Base-by-base conservation (phyloP, 495 filamentous ascomycete genomes). In the Aspergillus haitiensis region DNA sequence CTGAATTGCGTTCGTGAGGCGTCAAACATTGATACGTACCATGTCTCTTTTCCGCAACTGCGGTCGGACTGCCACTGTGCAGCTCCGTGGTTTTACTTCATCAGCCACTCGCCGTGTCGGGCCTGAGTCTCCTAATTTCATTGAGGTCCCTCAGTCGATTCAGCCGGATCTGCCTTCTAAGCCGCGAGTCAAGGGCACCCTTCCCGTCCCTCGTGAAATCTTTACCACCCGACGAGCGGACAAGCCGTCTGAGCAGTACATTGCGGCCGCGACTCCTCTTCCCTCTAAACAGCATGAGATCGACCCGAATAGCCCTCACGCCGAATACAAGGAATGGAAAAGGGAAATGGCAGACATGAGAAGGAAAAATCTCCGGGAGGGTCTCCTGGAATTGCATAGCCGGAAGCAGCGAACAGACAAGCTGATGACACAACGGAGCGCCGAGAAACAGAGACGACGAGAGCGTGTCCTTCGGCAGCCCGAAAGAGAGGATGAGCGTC, bases 91-190 rank as follows among this genome's bases (percentile, higher is more conserved):
- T 59, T 78, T 80, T 61, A 61, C 75, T 53, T 70, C 72, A 40
- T 71, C 75, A 10, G 57, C 75, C 52, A 67, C 51, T 46, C 72
- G 71, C 62, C 72, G 75, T 64, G 70, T 76, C 49, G 77, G 74
- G 9, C 90, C 89, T 13, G 87, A 91, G 67, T 89, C 84, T 45
- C 90, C 89, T 59, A 80, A 81, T 57, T 93, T 85, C 76, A 84
- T 93, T 69, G 82, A 90, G 60, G 73, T 92, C 44, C 90, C 90
- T 35, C 72, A 65, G 45, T 64, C 71, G 15, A 56, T 81, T 7
- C 80, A 84, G 65, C 79, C 86, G 3, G 57, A 70, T 66, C 72
- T 74, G 12, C 68, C 71, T 8, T 62, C 67, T 8, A 79, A 79
- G 44, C 75, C 68, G 16, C 74, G 67, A 56, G 77, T 89, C 58